Evolutionary conservation across 2,329 filamentous ascomycete species (phyloP), one percentile per base, ranked within the genome.

Genomic region (Colletotrichum limetticola): DNA sequence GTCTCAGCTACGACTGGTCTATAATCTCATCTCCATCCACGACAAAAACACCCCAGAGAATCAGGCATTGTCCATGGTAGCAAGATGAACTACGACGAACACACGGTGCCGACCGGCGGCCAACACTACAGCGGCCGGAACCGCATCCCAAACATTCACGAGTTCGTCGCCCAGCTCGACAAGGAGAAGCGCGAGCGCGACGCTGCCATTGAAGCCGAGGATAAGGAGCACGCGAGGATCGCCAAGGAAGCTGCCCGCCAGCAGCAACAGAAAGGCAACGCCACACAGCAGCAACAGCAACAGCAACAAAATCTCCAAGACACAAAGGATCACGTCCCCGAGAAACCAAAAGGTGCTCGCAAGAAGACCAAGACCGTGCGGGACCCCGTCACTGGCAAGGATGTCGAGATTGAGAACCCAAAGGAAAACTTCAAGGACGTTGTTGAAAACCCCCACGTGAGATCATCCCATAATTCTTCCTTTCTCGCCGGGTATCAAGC

Each of bases 351-450:
- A 80, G 52, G 78, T 9, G 42, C 77, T 61, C 72, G 74, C 4
- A 83, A 84, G 61, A 81, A 85, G 69, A 91, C 95, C 46, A 95
- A 94, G 22, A 85, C 82, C 8, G 95, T 98, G 57, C 95, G 93
- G 1, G 96, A 98, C 80, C 96, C 96, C 0, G 94, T 94, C 0
- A 98, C 96, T 0, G 95, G 95, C 24, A 93, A 91, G 64, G 89
- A 98, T 75, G 93, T 98, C 24, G 90, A 93, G 75, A 97, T 98
- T 75, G 93, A 95, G 76, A 94, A 97, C 83, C 91, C 93, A 24
- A 90, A 94, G 78, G 87, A 92, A 66, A 88, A 92, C 58, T 85
- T 93, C 77, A 88, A 94, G 82, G 88, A 93, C 56, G 85, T 90
- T 3, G 93, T 92, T 0, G 90, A 94, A 63, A 88, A 97, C 72